Evolutionary conservation across 2,329 filamentous ascomycete genomes (phyloP), one percentile per base, ranked within the genome.

Genomic region (Epichloe scottii): DNA sequence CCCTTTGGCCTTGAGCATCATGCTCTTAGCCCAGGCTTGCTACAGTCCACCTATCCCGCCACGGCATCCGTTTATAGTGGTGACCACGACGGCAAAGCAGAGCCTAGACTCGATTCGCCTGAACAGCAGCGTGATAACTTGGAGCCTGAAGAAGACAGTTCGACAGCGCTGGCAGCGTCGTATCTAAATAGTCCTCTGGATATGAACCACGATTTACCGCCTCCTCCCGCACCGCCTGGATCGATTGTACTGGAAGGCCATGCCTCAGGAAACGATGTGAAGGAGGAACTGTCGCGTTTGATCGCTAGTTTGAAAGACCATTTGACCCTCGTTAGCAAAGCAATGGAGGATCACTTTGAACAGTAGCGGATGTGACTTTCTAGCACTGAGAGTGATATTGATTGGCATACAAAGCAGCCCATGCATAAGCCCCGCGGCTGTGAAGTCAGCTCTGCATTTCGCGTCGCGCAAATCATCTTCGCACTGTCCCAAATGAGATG

Each of bases 271-370:
- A 72, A 51, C 26, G 26, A 26, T 26, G 26, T 26, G 26, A 26
- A 26, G 26, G 26, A 3, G 26, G 68, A 73, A 56, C 66, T 80
- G 55, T 69, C 75, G 6, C 68, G 71, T 23, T 66, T 80, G 53
- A 69, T 74, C 14, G 71, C 71, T 60, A 71, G 68, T 48, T 63
- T 76, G 2, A 65, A 68, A 7, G 72, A 75, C 15, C 73, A 76
- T 49, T 62, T 76, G 7, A 67, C 64, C 10, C 56, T 72, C 17
- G 69, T 71, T 12, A 72, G 73, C 33, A 63, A 19, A 23, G 26
- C 21, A 40, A 40, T 40, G 38, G 17, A 40, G 10, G 5, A 19
- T 40, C 38, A 40, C 7, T 40, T 30, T 40, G 38, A 5, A 15
- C 17, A 40, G 38, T 17, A 40, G 38, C 38, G 38, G n/a, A 19